Evolutionary conservation across 2,329 filamentous ascomycete genomes (phyloP).

Genomic region (Pestalotiopsis sp.): DNA sequence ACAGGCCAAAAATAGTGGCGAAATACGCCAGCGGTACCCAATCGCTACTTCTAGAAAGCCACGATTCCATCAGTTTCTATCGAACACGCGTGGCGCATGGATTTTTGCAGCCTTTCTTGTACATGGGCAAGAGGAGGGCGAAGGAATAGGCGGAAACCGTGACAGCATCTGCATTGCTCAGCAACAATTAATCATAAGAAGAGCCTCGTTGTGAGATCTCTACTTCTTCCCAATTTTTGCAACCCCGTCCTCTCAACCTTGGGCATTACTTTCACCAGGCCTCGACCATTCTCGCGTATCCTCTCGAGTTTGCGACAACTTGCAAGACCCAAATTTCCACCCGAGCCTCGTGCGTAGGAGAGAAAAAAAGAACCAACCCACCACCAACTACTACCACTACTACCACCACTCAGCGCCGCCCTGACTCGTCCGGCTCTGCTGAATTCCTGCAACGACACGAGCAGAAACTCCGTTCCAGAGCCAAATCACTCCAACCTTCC

Average conservation of each 20-base stretch:
- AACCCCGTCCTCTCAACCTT: not conserved
- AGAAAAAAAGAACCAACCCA: slow-evolving; percentile 2
- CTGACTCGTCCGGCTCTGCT: slow-evolving; percentile 1
- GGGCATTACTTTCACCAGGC: not conserved
- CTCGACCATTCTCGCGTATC: not conserved
- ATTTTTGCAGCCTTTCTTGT: slow-evolving; percentile 29
- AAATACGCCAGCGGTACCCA: slow-evolving; percentile 10
- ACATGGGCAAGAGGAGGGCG: not conserved
- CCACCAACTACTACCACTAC: slow-evolving; percentile 2
- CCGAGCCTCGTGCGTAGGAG: not conserved
- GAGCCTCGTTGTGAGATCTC: not conserved
- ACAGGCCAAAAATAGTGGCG: not conserved
- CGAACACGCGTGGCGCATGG: slow-evolving; percentile 30
- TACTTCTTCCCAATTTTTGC: not conserved
- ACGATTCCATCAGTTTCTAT: slow-evolving; percentile 39
- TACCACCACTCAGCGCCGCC: not conserved
- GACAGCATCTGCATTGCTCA: slow-evolving; percentile 12
- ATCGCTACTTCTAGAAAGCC: slow-evolving; percentile 27
- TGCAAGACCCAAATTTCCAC: slow-evolving; percentile 5
- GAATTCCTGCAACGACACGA: slow-evolving; percentile 2
- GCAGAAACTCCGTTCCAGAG: not conserved
- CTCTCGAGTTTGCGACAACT: not conserved
- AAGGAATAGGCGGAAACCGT: slow-evolving; percentile 10
- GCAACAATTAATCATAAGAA: slow-evolving; percentile 8
- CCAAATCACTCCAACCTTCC: not conserved